Base-by-base conservation (phyloP, 768 basidiomycete species). In the Leccinellum rugosiceps region DNA sequence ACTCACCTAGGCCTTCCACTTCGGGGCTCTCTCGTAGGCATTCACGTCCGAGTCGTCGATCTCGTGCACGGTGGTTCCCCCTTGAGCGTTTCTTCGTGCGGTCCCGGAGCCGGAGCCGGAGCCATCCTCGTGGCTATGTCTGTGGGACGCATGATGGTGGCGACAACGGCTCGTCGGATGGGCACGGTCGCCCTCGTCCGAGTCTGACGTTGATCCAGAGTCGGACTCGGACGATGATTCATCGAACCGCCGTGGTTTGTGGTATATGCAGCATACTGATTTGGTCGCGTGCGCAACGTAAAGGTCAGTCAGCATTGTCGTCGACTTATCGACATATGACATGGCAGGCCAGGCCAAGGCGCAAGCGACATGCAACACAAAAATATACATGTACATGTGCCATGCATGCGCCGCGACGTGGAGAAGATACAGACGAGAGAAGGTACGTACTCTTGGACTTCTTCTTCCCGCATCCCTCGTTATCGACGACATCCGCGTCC, bases 391-490 rank as follows among this genome's bases (percentile, higher is more conserved):
- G 38, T 6, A 4, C 31, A 47, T 14, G 1, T 15, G 28, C 5
- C 28, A 14, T 7, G 25, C 3, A 41, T 41, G n/a, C n/a, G 35
- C 17, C 17, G 17, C 8, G 38, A 41, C 38, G 38, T 4, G n/a
- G 38, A 41, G n/a, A 41, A 9, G 17, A 38, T 7, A 38, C 17
- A 82, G 2, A 17, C 10, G n/a, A 19, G n/a, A 11, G 38, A 19
- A 10, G 38, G 38, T 7, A 41, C 89, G 60, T 63, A 96, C 95
- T 94, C 76, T 98, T 98, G 28, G 92, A 93, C 61, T 89, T 92
- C 74, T 97, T 96, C 79, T 82, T 86, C 7, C 92, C 92, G 58
- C 86, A 81, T 0, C 87, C 86, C 65, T 98, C 95, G 66, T 98
- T 97, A 70, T 98, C 95, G 3, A 96, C 80, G 4, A 92, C 90